These are phyloP conservation scores for Carex cristatella DNA, from an alignment of 176 grass and related monocot genomes.

Conservation along the genomic window DNA sequence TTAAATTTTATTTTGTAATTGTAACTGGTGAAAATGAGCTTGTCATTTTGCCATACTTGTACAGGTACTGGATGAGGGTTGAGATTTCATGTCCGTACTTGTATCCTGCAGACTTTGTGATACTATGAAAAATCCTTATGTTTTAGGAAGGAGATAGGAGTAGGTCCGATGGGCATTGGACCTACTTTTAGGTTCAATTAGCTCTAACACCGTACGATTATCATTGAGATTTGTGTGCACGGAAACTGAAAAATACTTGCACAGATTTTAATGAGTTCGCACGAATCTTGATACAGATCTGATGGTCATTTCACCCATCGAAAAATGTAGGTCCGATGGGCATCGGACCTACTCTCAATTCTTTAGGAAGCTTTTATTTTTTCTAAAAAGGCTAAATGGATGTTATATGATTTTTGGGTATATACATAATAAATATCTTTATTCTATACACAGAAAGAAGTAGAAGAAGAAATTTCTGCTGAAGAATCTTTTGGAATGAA, in stretches of 20 bases:
- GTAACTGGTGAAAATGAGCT: not conserved
- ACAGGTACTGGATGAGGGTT: not conserved
- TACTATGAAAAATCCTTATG: not conserved
- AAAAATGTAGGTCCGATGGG: too few species aligned
- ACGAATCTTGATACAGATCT: too few species aligned
- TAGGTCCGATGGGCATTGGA: too few species aligned
- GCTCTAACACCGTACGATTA: too few species aligned
- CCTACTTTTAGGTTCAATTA: too few species aligned
- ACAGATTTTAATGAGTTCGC: too few species aligned
- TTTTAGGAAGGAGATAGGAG: not conserved
- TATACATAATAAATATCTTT: constrained; percentile 5
- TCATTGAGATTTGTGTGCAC: too few species aligned
- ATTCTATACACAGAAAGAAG: constrained; percentile 58
- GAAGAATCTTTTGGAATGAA: constrained; percentile 85
- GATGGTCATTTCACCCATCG: too few species aligned
- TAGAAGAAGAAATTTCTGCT: constrained; percentile 82
- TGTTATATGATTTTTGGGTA: constrained; percentile 4
- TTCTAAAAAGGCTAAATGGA: not conserved
- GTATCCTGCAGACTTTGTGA: not conserved
- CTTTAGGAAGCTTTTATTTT: not conserved
- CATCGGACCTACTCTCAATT: too few species aligned
- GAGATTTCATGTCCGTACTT: not conserved
- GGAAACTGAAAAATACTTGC: too few species aligned
- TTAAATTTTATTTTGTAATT: not conserved
- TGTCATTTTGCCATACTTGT: not conserved